Percentiles rank a stretch among this genome's conserved stretches.
Conservation (phyloP, 2,329 filamentous ascomycete genomes). For the Verticillium tricorpus region DNA sequence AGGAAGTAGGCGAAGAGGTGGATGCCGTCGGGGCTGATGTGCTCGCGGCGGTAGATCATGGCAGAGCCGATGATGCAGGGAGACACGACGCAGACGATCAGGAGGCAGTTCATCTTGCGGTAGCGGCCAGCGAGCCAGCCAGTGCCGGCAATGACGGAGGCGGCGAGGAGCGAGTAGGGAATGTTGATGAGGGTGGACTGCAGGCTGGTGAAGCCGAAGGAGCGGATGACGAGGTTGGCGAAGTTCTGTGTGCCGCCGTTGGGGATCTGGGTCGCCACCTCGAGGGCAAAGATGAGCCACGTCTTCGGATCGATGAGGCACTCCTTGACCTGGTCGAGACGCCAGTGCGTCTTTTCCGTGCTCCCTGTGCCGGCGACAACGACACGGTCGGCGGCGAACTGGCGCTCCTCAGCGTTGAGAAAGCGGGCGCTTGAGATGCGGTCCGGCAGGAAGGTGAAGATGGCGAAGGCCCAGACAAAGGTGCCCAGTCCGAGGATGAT, state of each 20-base stretch:
- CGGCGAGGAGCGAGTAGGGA: slow-evolving; percentile 50
- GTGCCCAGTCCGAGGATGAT: slow-evolving; percentile 48
- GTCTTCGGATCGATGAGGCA: slow-evolving; percentile 55
- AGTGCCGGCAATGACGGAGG: slow-evolving; percentile 40
- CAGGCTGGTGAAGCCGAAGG: slow-evolving; percentile 50
- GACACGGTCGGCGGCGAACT: slow-evolving; percentile 41
- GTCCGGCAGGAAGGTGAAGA: slow-evolving; percentile 47
- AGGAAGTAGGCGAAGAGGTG: slow-evolving; percentile 56
- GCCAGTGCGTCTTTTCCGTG: slow-evolving; percentile 44
- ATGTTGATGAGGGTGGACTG: slow-evolving; percentile 55
- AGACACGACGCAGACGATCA: slow-evolving; percentile 44
- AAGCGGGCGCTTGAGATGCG: slow-evolving; percentile 52
- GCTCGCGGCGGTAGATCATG: slow-evolving; percentile 43
- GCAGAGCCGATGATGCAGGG: slow-evolving; percentile 48
- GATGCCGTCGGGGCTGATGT: slow-evolving; percentile 31
- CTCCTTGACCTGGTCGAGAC: slow-evolving; percentile 46
- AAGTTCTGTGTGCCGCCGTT: slow-evolving; percentile 60
- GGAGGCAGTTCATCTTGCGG: slow-evolving; percentile 44
- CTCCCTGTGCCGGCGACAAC: slow-evolving; percentile 46
- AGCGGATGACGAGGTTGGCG: slow-evolving; percentile 51
- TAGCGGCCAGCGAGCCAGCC: slow-evolving; percentile 48
- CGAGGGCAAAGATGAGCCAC: slow-evolving; percentile 52
- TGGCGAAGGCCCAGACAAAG: slow-evolving; percentile 43
- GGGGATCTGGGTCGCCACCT: slow-evolving; percentile 52
- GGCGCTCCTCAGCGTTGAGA: slow-evolving; percentile 47